Conservation (phyloP, 495 filamentous ascomycete species). For the Durotheca rogersii region DNA sequence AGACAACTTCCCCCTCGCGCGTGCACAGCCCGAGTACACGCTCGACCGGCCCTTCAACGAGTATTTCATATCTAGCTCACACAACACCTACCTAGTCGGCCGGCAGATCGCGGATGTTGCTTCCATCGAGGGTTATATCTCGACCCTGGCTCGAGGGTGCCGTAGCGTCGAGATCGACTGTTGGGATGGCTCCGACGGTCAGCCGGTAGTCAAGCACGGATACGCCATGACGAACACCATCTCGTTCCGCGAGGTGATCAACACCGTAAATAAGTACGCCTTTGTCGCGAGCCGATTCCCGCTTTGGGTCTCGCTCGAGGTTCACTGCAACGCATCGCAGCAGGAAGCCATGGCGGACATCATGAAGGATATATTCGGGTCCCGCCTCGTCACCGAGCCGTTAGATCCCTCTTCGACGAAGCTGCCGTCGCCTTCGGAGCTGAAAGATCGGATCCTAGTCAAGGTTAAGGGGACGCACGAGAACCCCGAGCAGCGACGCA, state of each 20-base stretch:
- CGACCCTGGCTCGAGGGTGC: conserved; percentile 82
- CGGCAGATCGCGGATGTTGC: conserved; percentile 86
- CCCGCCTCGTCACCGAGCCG: conserved; percentile 73
- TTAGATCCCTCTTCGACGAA: conserved; percentile 61
- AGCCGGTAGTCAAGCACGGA: conserved; percentile 87
- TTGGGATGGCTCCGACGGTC: conserved; percentile 87
- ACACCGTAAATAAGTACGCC: conserved; percentile 89
- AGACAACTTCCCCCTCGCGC: conserved; percentile 63
- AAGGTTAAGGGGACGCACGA: conserved; percentile 77
- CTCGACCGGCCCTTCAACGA: conserved; percentile 89
- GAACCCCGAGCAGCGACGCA: conserved; percentile 41
- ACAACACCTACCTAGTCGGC: conserved; percentile 95
- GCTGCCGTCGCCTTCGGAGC: conserved; percentile 82
- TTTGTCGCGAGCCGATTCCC: conserved; percentile 81
- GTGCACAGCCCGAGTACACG: conserved; percentile 53
- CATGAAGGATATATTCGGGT: conserved; percentile 78
- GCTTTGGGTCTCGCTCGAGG: conserved; percentile 90
- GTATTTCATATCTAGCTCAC: conserved; percentile 97
- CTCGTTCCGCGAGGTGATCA: conserved; percentile 84
- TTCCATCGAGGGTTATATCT: conserved; percentile 91
- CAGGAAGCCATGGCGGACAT: conserved; percentile 88
- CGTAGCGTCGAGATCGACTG: conserved; percentile 97
- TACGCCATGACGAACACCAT: conserved; percentile 84
- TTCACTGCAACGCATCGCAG: conserved; percentile 83
- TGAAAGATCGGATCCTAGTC: conserved; percentile 80